Evolutionary conservation across 371 early-diverging fungal species (phyloP).

Genomic region (Synchytrium microbalum): DNA sequence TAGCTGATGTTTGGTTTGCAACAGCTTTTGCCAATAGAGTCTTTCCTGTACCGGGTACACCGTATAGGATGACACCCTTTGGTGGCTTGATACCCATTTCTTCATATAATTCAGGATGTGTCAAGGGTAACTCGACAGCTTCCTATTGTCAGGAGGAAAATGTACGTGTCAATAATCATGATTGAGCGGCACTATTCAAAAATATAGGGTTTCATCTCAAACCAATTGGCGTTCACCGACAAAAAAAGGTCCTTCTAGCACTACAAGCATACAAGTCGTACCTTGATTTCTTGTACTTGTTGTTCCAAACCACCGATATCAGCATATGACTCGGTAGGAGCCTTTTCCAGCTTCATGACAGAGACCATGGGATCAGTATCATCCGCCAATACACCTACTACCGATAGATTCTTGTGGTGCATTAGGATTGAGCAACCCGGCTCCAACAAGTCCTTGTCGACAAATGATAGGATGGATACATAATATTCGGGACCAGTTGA

Average conservation of each 20-base stretch:
- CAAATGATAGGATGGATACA: conserved; percentile 96
- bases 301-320: conserved; percentile 99
- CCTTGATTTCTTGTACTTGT: conserved; percentile 99
- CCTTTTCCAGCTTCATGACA: conserved; percentile 99
- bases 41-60: conserved; percentile 97
- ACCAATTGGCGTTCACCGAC: too few relatives aligned
- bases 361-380: conserved; percentile 99
- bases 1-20: conserved; percentile 99
- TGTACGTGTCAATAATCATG: background rate
- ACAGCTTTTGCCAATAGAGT: conserved; percentile 99
- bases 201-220: background rate
- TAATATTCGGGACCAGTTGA: conserved; percentile 97
- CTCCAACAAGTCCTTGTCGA: conserved; percentile 98
- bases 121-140: conserved; percentile 98
- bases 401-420: conserved; percentile 71
- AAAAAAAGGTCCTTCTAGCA: background rate
- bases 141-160: conserved; percentile 45
- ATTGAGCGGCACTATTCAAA: background rate
- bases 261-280: conserved; percentile 11
- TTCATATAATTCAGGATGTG: conserved; percentile 99
- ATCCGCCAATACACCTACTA: conserved; percentile 66
- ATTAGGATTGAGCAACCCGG: conserved; percentile 97
- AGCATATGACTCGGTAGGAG: conserved; percentile 99
- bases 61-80: conserved; percentile 99
- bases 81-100: conserved; percentile 99